Evolutionary conservation across 2,329 filamentous ascomycete species (phyloP).

Genomic region (Pseudogymnoascus sp.): DNA sequence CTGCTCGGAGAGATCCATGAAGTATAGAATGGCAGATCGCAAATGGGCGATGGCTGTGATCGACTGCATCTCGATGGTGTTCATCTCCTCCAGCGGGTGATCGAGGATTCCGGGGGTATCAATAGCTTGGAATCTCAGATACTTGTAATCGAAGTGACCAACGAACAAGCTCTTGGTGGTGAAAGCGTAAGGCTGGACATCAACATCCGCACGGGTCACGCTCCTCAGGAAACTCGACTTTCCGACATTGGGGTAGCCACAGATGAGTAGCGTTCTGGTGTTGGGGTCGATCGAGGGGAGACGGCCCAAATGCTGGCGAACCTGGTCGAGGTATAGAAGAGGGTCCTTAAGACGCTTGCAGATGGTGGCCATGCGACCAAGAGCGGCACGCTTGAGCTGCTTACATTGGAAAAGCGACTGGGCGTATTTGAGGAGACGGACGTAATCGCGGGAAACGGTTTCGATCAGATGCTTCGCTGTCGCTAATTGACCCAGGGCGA

Average conservation of each 20-base stretch:
- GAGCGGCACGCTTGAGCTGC: conserved; percentile 89
- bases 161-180: conserved; percentile 97
- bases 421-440: conserved; percentile 91
- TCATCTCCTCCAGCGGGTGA: conserved; percentile 98
- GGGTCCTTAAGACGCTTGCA: conserved; percentile 92
- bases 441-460: conserved; percentile 92
- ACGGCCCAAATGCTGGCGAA: conserved; percentile 93
- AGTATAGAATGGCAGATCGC: conserved; percentile 90
- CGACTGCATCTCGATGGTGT: conserved; percentile 98
- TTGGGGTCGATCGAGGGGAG: conserved; percentile 98
- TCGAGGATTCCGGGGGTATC: conserved; percentile 98
- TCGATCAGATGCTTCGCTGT: conserved; percentile 96
- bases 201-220: conserved; percentile 89
- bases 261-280: conserved; percentile 90
- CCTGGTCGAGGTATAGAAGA: conserved; percentile 90
- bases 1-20: conserved; percentile 96
- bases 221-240: conserved; percentile 94
- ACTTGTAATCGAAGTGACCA: conserved; percentile 96
- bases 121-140: conserved; percentile 82
- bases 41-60: conserved; percentile 97
- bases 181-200: conserved; percentile 96
- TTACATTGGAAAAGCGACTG: conserved; percentile 98
- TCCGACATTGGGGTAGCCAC: conserved; percentile 94
- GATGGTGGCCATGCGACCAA: conserved; percentile 97
- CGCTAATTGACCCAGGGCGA: conserved; percentile 90